Conservation (phyloP, 2,329 filamentous ascomycete genomes). For the Fusarium sp. region DNA sequence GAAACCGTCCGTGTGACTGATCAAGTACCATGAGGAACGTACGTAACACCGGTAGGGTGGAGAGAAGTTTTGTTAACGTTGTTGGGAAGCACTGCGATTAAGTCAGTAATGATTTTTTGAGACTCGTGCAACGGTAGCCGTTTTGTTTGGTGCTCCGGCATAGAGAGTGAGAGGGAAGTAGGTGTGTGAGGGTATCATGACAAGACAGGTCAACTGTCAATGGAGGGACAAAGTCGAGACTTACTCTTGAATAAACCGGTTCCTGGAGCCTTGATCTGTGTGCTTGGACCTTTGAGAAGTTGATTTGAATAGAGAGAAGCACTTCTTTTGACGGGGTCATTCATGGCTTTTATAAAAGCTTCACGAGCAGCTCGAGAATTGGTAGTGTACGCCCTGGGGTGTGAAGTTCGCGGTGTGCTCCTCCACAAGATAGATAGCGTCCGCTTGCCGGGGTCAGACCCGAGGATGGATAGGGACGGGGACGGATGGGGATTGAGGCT, state of each 20-base stretch:
- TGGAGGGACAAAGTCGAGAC: constrained; percentile 35
- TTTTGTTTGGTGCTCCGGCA: constrained; percentile 3
- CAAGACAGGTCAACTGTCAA: constrained; percentile 3
- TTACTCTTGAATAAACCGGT: constrained; percentile 55
- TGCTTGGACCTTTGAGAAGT: constrained; percentile 52
- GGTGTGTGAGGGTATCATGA: constrained; percentile 22
- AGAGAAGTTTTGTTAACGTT: constrained; percentile 91
- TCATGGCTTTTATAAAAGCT: constrained; percentile 53
- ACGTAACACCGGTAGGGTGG: constrained; percentile 91
- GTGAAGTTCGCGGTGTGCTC: constrained; percentile 36
- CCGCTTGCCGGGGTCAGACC: constrained; percentile 40
- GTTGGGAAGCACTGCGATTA: constrained; percentile 59
- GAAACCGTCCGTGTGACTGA: constrained; percentile 15
- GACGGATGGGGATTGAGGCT: constrained; percentile 29
- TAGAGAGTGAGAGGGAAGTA: constrained; percentile 1
- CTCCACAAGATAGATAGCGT: constrained; percentile 43
- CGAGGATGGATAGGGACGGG: constrained; percentile 42
- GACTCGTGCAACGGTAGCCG: not conserved
- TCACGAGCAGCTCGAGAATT: constrained; percentile 41
- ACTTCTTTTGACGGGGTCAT: constrained; percentile 52
- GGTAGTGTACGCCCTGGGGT: constrained; percentile 38
- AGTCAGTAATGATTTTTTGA: constrained; percentile 34
- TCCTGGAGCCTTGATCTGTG: constrained; percentile 50
- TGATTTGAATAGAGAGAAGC: constrained; percentile 52
- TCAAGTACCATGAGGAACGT: constrained; percentile 55